Conservation (phyloP, 192 early-diverging fungal genomes). For the Umbelopsis ramanniana region DNA sequence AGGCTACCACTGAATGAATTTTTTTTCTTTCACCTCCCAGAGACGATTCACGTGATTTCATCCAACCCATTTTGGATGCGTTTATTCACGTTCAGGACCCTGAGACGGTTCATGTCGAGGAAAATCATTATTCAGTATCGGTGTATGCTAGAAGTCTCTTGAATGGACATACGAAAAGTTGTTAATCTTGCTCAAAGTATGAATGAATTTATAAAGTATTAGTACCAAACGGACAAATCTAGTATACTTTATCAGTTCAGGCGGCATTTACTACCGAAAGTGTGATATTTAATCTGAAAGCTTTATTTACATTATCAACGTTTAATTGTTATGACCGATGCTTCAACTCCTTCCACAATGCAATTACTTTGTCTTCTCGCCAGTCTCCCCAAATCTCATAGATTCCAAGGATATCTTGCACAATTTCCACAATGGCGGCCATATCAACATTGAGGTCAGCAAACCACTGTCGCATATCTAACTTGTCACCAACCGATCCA, state of each 20-base stretch:
- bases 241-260: too few relatives aligned
- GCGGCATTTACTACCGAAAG: too few relatives aligned
- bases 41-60: background rate
- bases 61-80: too few relatives aligned
- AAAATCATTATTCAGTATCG: too few relatives aligned
- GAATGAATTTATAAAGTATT: too few relatives aligned
- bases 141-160: too few relatives aligned
- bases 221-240: too few relatives aligned
- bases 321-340: background rate
- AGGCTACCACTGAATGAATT: background rate
- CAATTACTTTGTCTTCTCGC: slow-evolving; percentile 59
- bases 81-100: too few relatives aligned
- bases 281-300: too few relatives aligned
- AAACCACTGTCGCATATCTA: slow-evolving; percentile 80
- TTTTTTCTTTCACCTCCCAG: background rate
- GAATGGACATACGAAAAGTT: too few relatives aligned
- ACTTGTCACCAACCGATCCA: slow-evolving; percentile 46
- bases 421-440: slow-evolving; percentile 74
- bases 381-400: slow-evolving; percentile 74
- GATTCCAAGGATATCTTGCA: slow-evolving; percentile 73
- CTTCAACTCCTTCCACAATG: slow-evolving; percentile 49
- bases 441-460: slow-evolving; percentile 81
- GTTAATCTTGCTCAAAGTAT: too few relatives aligned
- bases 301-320: slow-evolving; percentile 4
- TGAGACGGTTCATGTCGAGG: too few relatives aligned